Base-by-base conservation (phyloP, 768 basidiomycete species). In the Naganishia antarctica region DNA sequence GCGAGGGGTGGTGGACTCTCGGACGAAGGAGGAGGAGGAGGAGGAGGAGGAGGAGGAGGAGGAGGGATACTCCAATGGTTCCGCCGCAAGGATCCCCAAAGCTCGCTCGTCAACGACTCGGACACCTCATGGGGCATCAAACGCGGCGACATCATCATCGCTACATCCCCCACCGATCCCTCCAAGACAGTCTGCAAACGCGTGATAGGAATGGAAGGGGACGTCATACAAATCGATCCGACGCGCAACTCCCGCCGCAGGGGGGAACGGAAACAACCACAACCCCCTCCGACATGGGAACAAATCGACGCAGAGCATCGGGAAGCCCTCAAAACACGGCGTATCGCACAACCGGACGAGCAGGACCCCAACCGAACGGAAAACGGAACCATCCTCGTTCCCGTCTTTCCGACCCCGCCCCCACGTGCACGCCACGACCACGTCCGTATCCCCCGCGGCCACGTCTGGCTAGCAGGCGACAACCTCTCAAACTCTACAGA, bases 401-500 rank as follows among this genome's bases (percentile, higher is more conserved):
- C 59, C 37, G 57, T 59, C 32, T 64, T 64, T 32, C 51, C 63
- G 15, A 41, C 37, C 26, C 18, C 40, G 25, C 41, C 59, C 1
- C 26, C 47, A 29, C 15, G 31, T n/a, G 6, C 46, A 8, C 25
- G 1, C 31, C 48, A 7, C 32, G 29, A 28, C 37, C 89, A 91
- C 70, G 82, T 93, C 16, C 73, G 85, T 28, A 79, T 97, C 11
- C 94, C 94, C 0, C 83, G 83, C 70, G 90, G 91, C 3, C 88
- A 94, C 74, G 76, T 94, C 25, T 97, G 94, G 94, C 81, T 94
- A 31, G 83, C 81, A 53, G 96, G 94, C 25, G 94, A 99, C 79
- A 99, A 98, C 72, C 80, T 87, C 45, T 81, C 84, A 26, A 82
- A 81, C 68, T 92, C 91, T 37, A 84, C 85, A 15, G 94, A 99